These are phyloP conservation scores for Sphagnum tenellum DNA, from an alignment of 225 moss, liverwort and hornwort genomes.

Conservation along the genomic window DNA sequence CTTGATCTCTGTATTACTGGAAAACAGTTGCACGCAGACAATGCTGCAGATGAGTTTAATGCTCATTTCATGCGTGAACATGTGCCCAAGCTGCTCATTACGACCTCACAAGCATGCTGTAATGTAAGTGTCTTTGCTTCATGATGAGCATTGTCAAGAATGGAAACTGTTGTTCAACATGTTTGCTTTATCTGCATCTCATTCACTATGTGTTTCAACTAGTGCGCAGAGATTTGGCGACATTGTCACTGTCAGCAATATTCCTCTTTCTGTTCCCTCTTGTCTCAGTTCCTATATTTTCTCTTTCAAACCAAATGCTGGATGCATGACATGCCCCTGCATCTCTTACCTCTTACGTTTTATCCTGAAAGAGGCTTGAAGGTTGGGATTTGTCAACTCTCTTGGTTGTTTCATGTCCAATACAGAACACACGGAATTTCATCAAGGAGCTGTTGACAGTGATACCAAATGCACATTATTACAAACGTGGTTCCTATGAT, in stretches of 20 bases:
- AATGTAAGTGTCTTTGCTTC: slow-evolving; percentile 9
- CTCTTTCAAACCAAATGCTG: no score
- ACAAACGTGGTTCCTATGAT: slow-evolving; percentile 88
- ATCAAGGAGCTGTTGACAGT: slow-evolving; percentile 84
- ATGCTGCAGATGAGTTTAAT: slow-evolving; percentile 72
- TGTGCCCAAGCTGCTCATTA: slow-evolving; percentile 69
- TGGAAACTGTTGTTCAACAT: no score
- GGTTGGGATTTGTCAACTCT: neutral
- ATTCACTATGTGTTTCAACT: no score
- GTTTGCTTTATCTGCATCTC: no score
- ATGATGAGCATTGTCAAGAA: no score
- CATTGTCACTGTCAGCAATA: no score
- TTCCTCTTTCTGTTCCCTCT: no score
- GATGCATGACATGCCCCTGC: no score
- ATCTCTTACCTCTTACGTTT: no score
- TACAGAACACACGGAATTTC: slow-evolving; percentile 65
- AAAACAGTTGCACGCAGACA: slow-evolving; percentile 62
- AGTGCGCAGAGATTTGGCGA: no score
- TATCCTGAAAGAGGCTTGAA: no score
- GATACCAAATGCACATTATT: slow-evolving; percentile 77
- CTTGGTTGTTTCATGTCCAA: neutral
- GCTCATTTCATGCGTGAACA: slow-evolving; percentile 50
- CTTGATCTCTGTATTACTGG: neutral
- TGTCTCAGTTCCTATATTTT: no score
- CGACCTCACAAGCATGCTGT: slow-evolving; percentile 74